phyloP scores from a whole-genome alignment of 2,329 filamentous ascomycete species.

The Cladophialophora psammophila region DNA sequence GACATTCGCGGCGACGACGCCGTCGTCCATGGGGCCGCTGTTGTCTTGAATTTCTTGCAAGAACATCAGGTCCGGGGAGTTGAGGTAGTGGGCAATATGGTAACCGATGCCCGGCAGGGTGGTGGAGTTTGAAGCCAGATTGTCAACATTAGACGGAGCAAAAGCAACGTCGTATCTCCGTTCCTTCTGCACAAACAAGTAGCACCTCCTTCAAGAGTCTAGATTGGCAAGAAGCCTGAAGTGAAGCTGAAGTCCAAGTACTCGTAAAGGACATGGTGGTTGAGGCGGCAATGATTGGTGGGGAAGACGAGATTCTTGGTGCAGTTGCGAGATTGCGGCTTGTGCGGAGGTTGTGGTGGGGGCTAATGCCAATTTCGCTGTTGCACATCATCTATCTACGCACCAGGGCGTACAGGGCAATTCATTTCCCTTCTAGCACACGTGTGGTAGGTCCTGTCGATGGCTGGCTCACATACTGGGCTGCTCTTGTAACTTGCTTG shows the following conservation, averaged over 20 bases:
- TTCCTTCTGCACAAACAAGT: background rate
- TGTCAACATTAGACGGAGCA: constrained; percentile 66
- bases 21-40: constrained; percentile 67
- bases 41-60: constrained; percentile 76
- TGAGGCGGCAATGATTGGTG: constrained; percentile 8
- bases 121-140: constrained; percentile 64
- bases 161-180: background rate
- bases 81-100: constrained; percentile 71
- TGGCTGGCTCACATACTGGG: background rate
- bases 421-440: background rate
- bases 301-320: background rate
- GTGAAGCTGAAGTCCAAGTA: background rate
- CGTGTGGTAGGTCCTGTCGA: background rate
- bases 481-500: background rate
- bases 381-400: background rate
- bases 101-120: constrained; percentile 66
- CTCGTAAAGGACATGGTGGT: background rate
- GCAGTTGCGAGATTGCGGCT: background rate
- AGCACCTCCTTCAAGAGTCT: background rate
- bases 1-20: constrained; percentile 62
- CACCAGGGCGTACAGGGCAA: background rate
- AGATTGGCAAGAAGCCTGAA: background rate
- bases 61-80: constrained; percentile 70
- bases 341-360: background rate
- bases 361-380: background rate